phyloP scores from a whole-genome alignment of 176 grass and related monocot genomes.

The Carex myosuroides region DNA sequence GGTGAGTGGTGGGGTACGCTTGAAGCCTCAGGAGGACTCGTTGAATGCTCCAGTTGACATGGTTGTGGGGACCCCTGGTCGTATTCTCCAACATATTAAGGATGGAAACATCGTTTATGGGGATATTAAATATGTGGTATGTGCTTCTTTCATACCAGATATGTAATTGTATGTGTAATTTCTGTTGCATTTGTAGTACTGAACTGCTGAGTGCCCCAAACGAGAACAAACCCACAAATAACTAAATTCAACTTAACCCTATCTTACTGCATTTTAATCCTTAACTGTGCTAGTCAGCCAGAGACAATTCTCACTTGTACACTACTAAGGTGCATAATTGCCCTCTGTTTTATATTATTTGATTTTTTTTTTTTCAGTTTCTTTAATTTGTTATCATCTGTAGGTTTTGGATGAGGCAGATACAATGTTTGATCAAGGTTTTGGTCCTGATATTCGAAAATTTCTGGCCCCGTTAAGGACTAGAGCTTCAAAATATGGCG shows the following conservation, averaged over 20 bases:
- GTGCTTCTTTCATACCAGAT: slow-evolving; percentile 13
- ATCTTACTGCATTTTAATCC: background rate
- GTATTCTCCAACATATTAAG: slow-evolving; percentile 90
- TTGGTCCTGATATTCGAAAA: slow-evolving; percentile 77
- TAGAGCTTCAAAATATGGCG: slow-evolving; percentile 56
- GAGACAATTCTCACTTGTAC: background rate
- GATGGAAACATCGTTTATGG: slow-evolving; percentile 94
- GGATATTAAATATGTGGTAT: slow-evolving; percentile 93
- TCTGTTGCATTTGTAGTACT: background rate
- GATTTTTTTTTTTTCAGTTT: background rate
- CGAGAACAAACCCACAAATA: background rate
- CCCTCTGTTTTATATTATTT: background rate
- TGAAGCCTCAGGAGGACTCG: slow-evolving; percentile 88
- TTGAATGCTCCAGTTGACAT: slow-evolving; percentile 84
- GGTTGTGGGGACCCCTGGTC: slow-evolving; percentile 89
- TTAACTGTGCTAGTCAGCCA: background rate
- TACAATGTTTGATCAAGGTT: slow-evolving; percentile 99
- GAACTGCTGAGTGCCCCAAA: background rate
- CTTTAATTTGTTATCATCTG: background rate
- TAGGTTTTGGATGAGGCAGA: slow-evolving; percentile 97
- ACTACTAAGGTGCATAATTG: background rate
- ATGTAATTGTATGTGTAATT: background rate
- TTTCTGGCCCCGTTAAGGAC: slow-evolving; percentile 88
- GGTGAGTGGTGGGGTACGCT: slow-evolving; percentile 79
- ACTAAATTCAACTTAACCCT: background rate